Base-by-base conservation (phyloP, 805 yeast species). In the Jamesozyma gamospora region DNA sequence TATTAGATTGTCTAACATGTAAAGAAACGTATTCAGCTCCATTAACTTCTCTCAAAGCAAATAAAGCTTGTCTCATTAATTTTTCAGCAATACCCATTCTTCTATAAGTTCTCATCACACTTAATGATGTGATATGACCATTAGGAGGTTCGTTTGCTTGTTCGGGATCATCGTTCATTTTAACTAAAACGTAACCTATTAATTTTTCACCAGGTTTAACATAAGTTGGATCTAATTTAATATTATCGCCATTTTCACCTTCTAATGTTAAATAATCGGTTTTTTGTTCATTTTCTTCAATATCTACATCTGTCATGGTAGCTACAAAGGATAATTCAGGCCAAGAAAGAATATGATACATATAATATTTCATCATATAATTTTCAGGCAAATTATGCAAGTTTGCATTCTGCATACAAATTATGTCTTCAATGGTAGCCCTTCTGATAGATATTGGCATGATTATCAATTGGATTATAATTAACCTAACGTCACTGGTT, bases 301-400 rank as follows among this genome's bases (percentile, higher is more conserved):
- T 32, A 26, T 35, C 41, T 6, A 36, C 15, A 46, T 75, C 82
- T 21, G 79, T 75, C 2, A 92, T 80, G 1, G 90, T 81, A 14
- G 98, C 98, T 28, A 92, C 97, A 66, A 79, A 92, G 31, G 95
- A 84, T 12, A 94, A 94, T 59, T 90, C 95, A 2, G 98, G 98
- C 98, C 98, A 92, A 28, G 96, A 80, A 37, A 90, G 66, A 8
- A 86, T 73, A 63, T 92, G 98, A 63, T 92, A 92, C 71, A 92
- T 74, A 64, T 92, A 92, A 64, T 87, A 92, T 61, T 88, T 87
- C 62, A 88, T 66, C 47, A 83, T 80, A 58, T 92, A 92, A 65
- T 92, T 92, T 60, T 92, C 98, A 5, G 98, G 98, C 45, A 92
- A 68, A 56, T 90, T 90, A 48, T 82, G 82, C 60, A 88, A 66